Evolutionary conservation across 352 stramenopile genomes (phyloP).

Genomic region (Phytophthora capsici): DNA sequence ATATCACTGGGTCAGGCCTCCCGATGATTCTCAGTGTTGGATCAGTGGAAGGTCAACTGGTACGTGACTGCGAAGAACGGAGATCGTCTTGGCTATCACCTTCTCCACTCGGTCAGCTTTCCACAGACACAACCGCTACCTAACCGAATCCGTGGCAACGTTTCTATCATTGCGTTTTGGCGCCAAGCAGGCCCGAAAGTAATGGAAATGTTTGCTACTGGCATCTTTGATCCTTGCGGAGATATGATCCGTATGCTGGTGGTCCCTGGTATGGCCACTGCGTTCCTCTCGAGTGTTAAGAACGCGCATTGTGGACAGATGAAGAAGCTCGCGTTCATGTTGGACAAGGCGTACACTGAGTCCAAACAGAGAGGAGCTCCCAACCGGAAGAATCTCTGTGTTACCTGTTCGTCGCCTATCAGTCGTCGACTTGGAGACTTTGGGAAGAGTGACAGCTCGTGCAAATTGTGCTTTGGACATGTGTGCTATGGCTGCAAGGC

Average conservation of each 20-base stretch:
- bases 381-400: conserved; percentile 23
- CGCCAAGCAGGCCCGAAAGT: conserved; percentile 29
- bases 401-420: conserved; percentile 16
- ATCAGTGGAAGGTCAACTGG: conserved; percentile 22
- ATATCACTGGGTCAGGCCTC: conserved; percentile 1
- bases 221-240: conserved; percentile 34
- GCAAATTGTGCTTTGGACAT: conserved; percentile 36
- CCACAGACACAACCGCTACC: conserved; percentile 29
- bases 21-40: conserved; percentile 31
- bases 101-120: conserved; percentile 48
- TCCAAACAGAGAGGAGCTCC: conserved; percentile 14
- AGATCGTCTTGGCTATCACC: conserved; percentile 42
- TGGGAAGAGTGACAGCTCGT: conserved; percentile 14
- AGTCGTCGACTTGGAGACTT: conserved; percentile 25
- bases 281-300: conserved; percentile 29
- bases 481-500: conserved; percentile 38
- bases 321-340: conserved; percentile 35
- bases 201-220: conserved; percentile 39
- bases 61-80: conserved; percentile 23
- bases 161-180: conserved; percentile 39
- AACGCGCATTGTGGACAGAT: conserved; percentile 31
- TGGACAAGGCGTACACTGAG: conserved; percentile 25
- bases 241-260: conserved; percentile 28
- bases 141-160: conserved; percentile 42
- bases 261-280: conserved; percentile 24